Base-by-base conservation (phyloP, 2,329 filamentous ascomycete genomes). In the Apiospora marii region DNA sequence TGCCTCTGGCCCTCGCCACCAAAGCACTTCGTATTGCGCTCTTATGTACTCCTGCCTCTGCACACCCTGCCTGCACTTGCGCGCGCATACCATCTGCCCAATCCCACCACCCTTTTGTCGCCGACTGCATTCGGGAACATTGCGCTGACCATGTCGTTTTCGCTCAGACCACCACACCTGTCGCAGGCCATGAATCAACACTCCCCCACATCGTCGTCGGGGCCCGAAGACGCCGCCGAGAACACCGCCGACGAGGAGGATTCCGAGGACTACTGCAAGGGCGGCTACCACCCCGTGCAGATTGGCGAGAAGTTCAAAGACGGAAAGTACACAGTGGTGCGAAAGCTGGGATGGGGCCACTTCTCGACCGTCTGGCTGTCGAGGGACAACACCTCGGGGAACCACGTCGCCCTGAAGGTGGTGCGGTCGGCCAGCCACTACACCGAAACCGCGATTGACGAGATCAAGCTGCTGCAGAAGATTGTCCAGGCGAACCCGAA, bases 181-280 rank as follows among this genome's bases (percentile, higher is more conserved):
- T 82, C 89, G 74, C 83, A 86, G 86, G 83, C 86, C 86, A 86
- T 88, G 90, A 84, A 92, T 85, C 87, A 80, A 68, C 88, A 92
- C 78, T 96, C 94, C 74, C 93, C 94, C 73, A 92, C 92, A 70
- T 93, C 93, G 70, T 90, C 91, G 72, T 94, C 92, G 74, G 93
- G 93, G 67, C 92, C 91, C 78, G 95, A 96, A 84, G 95, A 98
- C 82, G 89, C 90, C 78, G 91, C 93, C 83, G 95, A 98, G 80
- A 95, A 96, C 81, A 97, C 96, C 51, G 96, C 95, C 80, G 96
- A 98, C 82, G 96, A 99, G 85, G 96, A 99, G 85, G 96, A 99
- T 84, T 98, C 94, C 68, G 96, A 98, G 84, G 96, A 99, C 84
- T 99, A 99, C 87, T 98, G 96, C 90, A 98, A 98, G 85, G 96